These are phyloP conservation scores for Patellaria atrata DNA, from an alignment of 495 filamentous ascomycete species.

Conservation along the genomic window DNA sequence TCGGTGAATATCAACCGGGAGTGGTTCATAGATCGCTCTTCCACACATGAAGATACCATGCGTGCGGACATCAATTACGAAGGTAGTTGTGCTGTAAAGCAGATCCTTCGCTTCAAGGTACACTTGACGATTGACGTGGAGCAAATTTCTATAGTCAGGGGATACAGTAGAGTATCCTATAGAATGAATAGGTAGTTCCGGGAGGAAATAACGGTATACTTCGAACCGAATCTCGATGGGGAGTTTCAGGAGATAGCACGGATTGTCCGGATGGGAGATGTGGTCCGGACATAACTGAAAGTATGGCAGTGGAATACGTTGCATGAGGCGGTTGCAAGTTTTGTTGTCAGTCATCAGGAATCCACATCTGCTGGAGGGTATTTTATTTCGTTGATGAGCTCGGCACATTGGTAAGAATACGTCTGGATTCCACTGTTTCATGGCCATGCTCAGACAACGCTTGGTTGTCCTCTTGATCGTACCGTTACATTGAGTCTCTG, in stretches of 20 bases:
- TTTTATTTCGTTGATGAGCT: too few relatives aligned
- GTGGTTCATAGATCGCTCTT: conserved; percentile 10
- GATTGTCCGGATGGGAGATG: conserved; percentile 13
- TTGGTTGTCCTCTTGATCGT: too few relatives aligned
- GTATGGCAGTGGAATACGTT: conserved; percentile 11
- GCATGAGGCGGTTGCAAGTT: too few relatives aligned
- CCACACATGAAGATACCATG: conserved; percentile 20
- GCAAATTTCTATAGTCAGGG: too few relatives aligned
- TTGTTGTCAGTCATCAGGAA: too few relatives aligned
- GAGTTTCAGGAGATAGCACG: conserved; percentile 15
- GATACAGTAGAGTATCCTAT: conserved; percentile 11
- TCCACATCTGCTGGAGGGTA: too few relatives aligned
- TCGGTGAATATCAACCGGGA: conserved; percentile 9
- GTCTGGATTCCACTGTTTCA: too few relatives aligned
- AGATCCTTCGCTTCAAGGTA: conserved; percentile 13
- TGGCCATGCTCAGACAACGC: too few relatives aligned
- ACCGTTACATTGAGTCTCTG: too few relatives aligned
- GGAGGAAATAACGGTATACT: conserved; percentile 15
- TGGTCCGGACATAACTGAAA: conserved; percentile 15
- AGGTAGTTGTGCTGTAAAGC: conserved; percentile 12
- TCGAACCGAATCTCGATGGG: conserved; percentile 12
- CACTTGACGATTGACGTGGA: conserved; percentile 12
- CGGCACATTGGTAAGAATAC: too few relatives aligned
- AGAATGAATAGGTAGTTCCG: conserved; percentile 12
- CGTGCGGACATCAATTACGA: conserved; percentile 15